Evolutionary conservation across 805 yeast genomes (phyloP), one percentile per base, ranked within the genome.

Genomic region (Yamadazyma endophytica): DNA sequence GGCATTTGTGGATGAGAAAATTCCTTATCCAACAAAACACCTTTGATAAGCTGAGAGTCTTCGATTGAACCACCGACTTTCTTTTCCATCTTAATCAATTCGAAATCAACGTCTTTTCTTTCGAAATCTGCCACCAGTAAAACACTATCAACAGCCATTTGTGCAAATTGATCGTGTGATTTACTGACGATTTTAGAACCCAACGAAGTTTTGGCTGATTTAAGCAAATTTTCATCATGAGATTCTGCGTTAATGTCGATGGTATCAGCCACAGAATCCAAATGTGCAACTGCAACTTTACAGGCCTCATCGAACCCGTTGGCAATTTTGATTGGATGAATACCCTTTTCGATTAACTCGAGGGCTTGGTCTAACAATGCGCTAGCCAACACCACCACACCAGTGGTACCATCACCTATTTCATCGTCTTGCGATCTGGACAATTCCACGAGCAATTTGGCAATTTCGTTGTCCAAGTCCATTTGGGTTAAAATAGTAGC

Each of bases 1-100:
- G 96, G 92, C 98, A 92, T 92, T 63, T 92, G 99, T 4, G 97
- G 96, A 60, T 92, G 98, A 2, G 96, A 87, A 61, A 89, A 90
- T 52, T 92, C 97, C 64, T 92, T 92, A 61, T 92, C 98, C 37
- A 92, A 69, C 25, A 92, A 74, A 26, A 92, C 97, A 58, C 99
- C 99, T 48, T 75, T 79, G 50, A 92, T 85, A 36, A 90, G 70
- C 42, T 72, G 68, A 4, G 96, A 82, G 56, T 90, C 96, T 45
- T 80, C 85, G 36, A 92, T 67, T 13, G 96, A 68, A 5, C 98
- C 99, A 44, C 99, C 98, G 26, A 86, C 88, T 62, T 88, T 89
- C 37, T 95, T 95, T 58, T 88, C 96, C 52, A 92, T 81, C 61
- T 88, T 90, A 56, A 92, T 89, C 53, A 92, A 74, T 61, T 92